Percentiles rank a stretch among this genome's conserved stretches.
Evolutionary conservation across 2,329 filamentous ascomycete genomes (phyloP).

Genomic region (Epichloe sibirici): DNA sequence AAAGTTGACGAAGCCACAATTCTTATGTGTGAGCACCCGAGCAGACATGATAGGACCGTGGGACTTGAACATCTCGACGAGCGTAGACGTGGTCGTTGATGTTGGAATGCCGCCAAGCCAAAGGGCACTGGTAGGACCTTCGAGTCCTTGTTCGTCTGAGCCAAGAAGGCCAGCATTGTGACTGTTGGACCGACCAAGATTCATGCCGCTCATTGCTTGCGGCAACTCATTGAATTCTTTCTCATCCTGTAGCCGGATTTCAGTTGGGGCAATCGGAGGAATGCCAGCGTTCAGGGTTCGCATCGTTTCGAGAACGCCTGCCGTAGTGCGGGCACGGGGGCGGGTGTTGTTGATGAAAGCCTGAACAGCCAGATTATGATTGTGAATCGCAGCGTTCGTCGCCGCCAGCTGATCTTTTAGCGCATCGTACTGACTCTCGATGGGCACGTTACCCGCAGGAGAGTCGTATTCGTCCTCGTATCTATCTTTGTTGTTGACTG

Average conservation of each 20-base stretch:
- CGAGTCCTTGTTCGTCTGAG: slow-evolving; percentile 66
- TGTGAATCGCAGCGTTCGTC: slow-evolving; percentile 63
- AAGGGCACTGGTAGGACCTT: slow-evolving; percentile 82
- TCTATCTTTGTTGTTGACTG: slow-evolving; percentile 96
- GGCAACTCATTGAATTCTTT: slow-evolving; percentile 70
- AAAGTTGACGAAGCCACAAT: slow-evolving; percentile 98
- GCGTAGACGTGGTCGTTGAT: slow-evolving; percentile 87
- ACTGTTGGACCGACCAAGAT: slow-evolving; percentile 53
- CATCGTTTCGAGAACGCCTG: slow-evolving; percentile 78
- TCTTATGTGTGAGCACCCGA: slow-evolving; percentile 92
- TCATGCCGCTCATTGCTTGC: slow-evolving; percentile 72
- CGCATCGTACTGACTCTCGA: slow-evolving; percentile 48
- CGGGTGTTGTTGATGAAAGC: slow-evolving; percentile 80
- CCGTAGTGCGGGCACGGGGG: slow-evolving; percentile 71
- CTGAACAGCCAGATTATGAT: slow-evolving; percentile 87
- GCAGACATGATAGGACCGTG: slow-evolving; percentile 87
- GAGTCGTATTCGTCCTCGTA: slow-evolving; percentile 71
- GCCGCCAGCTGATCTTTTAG: slow-evolving; percentile 51
- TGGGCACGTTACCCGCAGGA: slow-evolving; percentile 28
- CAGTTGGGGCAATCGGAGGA: slow-evolving; percentile 63
- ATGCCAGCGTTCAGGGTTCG: slow-evolving; percentile 53
- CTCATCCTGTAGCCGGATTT: slow-evolving; percentile 62
- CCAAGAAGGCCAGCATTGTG: slow-evolving; percentile 56
- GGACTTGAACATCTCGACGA: slow-evolving; percentile 90
- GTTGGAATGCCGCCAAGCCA: slow-evolving; percentile 98